A percentile compares a stretch with the other conserved stretches of the same genome.
These are phyloP conservation scores for Fusarium kyushuense DNA, from an alignment of 2,329 filamentous ascomycete species.

Conservation along the genomic window DNA sequence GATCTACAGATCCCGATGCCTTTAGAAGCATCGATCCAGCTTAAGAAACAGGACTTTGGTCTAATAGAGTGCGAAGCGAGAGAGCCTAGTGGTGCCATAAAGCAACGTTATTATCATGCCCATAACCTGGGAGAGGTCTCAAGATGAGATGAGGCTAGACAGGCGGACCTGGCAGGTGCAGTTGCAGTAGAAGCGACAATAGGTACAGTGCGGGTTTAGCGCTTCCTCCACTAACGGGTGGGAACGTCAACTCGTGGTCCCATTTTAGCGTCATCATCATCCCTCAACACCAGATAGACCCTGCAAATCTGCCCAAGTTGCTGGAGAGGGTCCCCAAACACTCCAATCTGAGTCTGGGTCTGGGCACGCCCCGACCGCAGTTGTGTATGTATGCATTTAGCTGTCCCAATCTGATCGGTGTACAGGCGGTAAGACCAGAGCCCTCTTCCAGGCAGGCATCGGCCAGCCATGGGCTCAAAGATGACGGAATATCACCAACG, in stretches of 20 bases:
- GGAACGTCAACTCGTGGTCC: slow-evolving; percentile 34
- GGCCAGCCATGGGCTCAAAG: background rate
- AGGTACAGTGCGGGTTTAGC: slow-evolving; percentile 12
- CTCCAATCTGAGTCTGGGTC: slow-evolving; percentile 7
- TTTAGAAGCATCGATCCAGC: slow-evolving; percentile 4
- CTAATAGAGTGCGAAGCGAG: slow-evolving; percentile 9
- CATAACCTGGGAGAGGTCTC: background rate
- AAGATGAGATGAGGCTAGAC: background rate
- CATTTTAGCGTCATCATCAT: slow-evolving; percentile 47
- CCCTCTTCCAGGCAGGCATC: slow-evolving; percentile 14
- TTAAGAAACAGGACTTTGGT: slow-evolving; percentile 12
- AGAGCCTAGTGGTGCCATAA: slow-evolving; percentile 31
- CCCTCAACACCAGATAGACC: slow-evolving; percentile 39
- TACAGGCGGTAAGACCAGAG: slow-evolving; percentile 18
- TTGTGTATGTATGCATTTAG: slow-evolving; percentile 9
- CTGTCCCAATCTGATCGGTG: slow-evolving; percentile 16
- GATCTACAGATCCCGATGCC: slow-evolving; percentile 32
- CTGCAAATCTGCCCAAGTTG: slow-evolving; percentile 36
- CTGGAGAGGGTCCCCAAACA: slow-evolving; percentile 18
- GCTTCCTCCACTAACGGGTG: slow-evolving; percentile 15
- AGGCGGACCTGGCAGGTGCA: background rate
- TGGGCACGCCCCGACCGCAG: background rate
- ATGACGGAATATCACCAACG: slow-evolving; percentile 1
- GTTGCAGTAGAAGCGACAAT: background rate
- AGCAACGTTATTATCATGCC: slow-evolving; percentile 1